Conservation (phyloP, 768 basidiomycete species). For the Rhizopogon sp. region DNA sequence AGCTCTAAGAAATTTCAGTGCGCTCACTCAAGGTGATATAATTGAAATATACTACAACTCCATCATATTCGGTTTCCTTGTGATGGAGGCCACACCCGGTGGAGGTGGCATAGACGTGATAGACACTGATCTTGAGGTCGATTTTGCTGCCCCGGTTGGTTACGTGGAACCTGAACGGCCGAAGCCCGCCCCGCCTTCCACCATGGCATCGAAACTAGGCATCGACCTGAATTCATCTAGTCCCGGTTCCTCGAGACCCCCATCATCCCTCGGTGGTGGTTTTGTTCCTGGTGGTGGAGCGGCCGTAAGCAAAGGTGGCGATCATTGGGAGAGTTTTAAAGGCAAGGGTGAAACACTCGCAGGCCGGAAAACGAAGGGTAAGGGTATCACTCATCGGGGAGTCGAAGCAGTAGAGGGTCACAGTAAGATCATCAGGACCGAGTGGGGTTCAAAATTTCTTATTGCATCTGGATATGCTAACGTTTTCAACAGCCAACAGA, state of each 20-base stretch:
- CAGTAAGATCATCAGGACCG: constrained; percentile 88
- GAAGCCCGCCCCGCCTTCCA: constrained; percentile 72
- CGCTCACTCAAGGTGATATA: constrained; percentile 91
- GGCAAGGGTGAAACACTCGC: constrained; percentile 89
- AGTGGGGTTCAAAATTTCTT: constrained; percentile 49
- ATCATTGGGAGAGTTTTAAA: constrained; percentile 94
- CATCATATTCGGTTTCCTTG: constrained; percentile 89
- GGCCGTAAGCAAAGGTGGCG: constrained; percentile 69
- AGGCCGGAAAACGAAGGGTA: constrained; percentile 93
- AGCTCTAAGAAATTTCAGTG: constrained; percentile 88
- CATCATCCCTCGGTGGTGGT: constrained; percentile 66
- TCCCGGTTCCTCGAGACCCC: constrained; percentile 80
- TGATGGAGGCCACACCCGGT: constrained; percentile 90
- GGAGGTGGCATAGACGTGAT: constrained; percentile 85
- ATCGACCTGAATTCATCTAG: constrained; percentile 87
- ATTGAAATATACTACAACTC: constrained; percentile 98
- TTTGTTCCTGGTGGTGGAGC: constrained; percentile 48
- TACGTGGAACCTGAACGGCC: constrained; percentile 93
- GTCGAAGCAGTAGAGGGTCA: constrained; percentile 72
- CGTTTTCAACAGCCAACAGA: constrained; percentile 56
- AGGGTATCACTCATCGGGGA: constrained; percentile 81
- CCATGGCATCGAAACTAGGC: constrained; percentile 96
- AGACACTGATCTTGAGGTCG: constrained; percentile 97
- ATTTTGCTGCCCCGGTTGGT: constrained; percentile 89
- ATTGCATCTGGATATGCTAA: constrained; percentile 7